A percentile compares a stretch with the other conserved stretches of the same genome.
Conservation (phyloP, 2,329 filamentous ascomycete species). For the Teratosphaeriaceae sp. region DNA sequence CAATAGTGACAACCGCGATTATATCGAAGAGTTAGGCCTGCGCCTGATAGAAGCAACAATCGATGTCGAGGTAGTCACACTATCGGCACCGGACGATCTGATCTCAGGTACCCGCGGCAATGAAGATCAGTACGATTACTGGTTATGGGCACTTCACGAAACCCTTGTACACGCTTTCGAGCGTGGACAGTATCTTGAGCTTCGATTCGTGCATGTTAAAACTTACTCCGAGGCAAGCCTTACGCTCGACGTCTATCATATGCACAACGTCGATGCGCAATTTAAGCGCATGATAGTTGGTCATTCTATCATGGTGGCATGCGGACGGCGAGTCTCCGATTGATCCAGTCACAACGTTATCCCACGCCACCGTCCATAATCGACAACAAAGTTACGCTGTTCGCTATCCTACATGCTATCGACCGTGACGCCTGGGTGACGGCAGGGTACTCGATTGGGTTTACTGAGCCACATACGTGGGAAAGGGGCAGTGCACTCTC, state of each 20-base stretch:
- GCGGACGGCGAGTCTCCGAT: not conserved
- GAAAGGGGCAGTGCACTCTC: constrained; percentile 1
- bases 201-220: constrained; percentile 2
- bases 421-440: constrained; percentile 1
- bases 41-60: not conserved
- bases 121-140: constrained; percentile 4
- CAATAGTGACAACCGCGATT: constrained; percentile 1
- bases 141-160: constrained; percentile 3
- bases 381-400: constrained; percentile 3
- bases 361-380: constrained; percentile 3
- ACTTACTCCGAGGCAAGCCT: not conserved
- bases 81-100: constrained; percentile 3
- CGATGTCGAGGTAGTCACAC: not conserved
- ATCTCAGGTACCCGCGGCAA: not conserved
- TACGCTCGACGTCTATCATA: constrained; percentile 1
- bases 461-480: constrained; percentile 3
- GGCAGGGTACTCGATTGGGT: constrained; percentile 2
- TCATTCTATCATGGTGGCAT: not conserved
- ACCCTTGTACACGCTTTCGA: not conserved
- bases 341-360: constrained; percentile 5
- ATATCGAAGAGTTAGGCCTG: not conserved
- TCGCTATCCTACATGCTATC: constrained; percentile 4
- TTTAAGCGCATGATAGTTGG: constrained; percentile 1
- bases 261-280: constrained; percentile 2
- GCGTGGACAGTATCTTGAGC: not conserved